These are phyloP conservation scores for Teunomyces barrocoloradensis DNA, from an alignment of 805 yeast genomes.

Conservation along the genomic window DNA sequence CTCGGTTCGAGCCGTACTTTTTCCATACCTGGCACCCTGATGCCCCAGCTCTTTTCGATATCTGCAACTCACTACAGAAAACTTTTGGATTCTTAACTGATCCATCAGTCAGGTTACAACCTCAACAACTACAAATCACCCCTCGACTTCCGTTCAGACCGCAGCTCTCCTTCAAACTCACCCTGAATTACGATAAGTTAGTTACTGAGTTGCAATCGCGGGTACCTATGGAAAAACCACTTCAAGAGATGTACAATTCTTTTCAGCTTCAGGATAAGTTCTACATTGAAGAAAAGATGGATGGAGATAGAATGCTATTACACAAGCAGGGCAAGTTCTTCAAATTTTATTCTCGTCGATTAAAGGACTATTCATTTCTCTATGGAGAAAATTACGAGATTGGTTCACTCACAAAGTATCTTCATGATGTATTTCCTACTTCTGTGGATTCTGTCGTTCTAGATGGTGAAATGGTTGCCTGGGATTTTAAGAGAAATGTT, in stretches of 20 bases:
- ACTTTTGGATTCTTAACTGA: slow-evolving; percentile 58
- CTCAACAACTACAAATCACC: slow-evolving; percentile 39
- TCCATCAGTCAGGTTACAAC: slow-evolving; percentile 42
- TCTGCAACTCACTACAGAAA: slow-evolving; percentile 60
- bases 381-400: slow-evolving; percentile 55
- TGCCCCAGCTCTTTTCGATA: slow-evolving; percentile 60
- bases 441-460: slow-evolving; percentile 45
- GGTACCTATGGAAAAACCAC: slow-evolving; percentile 20
- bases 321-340: slow-evolving; percentile 60
- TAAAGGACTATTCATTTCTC: slow-evolving; percentile 66
- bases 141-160: slow-evolving; percentile 67
- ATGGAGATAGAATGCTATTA: slow-evolving; percentile 84
- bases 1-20: slow-evolving; percentile 58
- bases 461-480: slow-evolving; percentile 95
- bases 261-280: slow-evolving; percentile 35
- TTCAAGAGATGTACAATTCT: slow-evolving; percentile 15
- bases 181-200: slow-evolving; percentile 47
- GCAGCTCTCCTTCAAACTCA: slow-evolving; percentile 63
- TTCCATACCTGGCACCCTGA: slow-evolving; percentile 75
- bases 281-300: slow-evolving; percentile 85
- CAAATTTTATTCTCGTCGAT: slow-evolving; percentile 61
- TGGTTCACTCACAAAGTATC: slow-evolving; percentile 56
- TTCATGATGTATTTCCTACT: slow-evolving; percentile 40
- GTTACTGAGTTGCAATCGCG: slow-evolving; percentile 42
- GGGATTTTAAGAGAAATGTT: slow-evolving; percentile 55